Evolutionary conservation across 495 filamentous ascomycete genomes (phyloP), one percentile per base, ranked within the genome.

Genomic region (Penicillium subrubescens): DNA sequence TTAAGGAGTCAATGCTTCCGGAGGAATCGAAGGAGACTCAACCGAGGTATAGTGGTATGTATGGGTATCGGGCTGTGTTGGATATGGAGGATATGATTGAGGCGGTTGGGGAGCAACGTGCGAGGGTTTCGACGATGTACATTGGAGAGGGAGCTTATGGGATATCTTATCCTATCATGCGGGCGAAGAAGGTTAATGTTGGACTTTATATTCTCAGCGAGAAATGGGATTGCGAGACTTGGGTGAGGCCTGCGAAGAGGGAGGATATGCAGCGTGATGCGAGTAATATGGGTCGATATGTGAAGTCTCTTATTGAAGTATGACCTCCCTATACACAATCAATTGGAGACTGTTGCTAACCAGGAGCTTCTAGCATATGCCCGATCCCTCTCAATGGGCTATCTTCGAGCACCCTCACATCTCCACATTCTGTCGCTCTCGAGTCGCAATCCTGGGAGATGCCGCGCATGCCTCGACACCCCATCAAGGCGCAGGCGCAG

Each of bases 391-490:
- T 5, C 76, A 86, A 31, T 90, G 88, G 86, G 88, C 87, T 1
- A 73, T 91, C 19, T 90, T 88, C 72, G 82, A 90, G 35, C 82
- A 87, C 51, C 83, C 82, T 1, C 82, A 82, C 12, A 78, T 84
- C 12, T 78, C 81, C 2, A 85, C 80, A 1, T 92, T 84, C 62
- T 78, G 75, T 58, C 82, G 81, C 34, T 83, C 81, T 2, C 78
- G 81, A 0, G 67, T 91, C 0, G 84, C 82, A 7, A 76, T 92
- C 2, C 73, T 90, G 0, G 89, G 90, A 1, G 89, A 92, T 65
- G 89, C 89, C 0, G 89, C 89, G 0, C 90, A 92, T 64, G 88
- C 89, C 0, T 83, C 83, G 0, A 90, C 88, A 3, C 90, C 89
- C 0, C 88, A 91, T 67, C 88, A 91, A 65, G 89, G 88, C 10